Conservation (phyloP, 176 grass and related monocot species). For the Triticum urartu region DNA sequence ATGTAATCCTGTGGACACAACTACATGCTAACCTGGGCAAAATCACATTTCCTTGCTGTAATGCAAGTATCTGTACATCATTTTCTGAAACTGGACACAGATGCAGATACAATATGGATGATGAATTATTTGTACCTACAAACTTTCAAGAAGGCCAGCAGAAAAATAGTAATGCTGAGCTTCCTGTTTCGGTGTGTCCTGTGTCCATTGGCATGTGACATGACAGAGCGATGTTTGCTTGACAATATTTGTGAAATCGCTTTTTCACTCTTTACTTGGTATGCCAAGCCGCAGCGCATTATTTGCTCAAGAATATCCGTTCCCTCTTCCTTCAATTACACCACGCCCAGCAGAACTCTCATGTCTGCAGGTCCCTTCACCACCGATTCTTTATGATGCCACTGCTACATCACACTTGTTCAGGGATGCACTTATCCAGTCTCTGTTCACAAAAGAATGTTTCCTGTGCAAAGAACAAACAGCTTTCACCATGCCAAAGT, state of each 20-base stretch:
- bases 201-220: neutral
- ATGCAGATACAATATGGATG: slow-evolving; percentile 5
- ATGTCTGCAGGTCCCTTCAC: neutral
- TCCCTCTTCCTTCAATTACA: neutral
- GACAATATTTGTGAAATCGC: neutral
- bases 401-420: neutral
- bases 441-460: slow-evolving; percentile 22
- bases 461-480: slow-evolving; percentile 7
- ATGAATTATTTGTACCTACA: neutral
- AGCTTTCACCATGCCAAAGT: neutral
- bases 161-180: slow-evolving; percentile 7
- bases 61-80: slow-evolving; percentile 8
- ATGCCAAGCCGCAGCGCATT: neutral
- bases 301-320: slow-evolving; percentile 15
- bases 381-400: neutral
- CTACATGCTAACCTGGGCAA: neutral
- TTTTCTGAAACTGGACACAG: slow-evolving; percentile 6
- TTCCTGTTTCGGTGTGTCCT: neutral
- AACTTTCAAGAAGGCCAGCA: neutral
- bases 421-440: neutral
- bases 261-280: neutral
- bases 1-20: neutral
- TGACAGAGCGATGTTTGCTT: neutral
- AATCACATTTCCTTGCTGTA: slow-evolving; percentile 8
- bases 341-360: neutral